Conservation (phyloP, 2,329 filamentous ascomycete species). For the Grosmannia huntii region DNA sequence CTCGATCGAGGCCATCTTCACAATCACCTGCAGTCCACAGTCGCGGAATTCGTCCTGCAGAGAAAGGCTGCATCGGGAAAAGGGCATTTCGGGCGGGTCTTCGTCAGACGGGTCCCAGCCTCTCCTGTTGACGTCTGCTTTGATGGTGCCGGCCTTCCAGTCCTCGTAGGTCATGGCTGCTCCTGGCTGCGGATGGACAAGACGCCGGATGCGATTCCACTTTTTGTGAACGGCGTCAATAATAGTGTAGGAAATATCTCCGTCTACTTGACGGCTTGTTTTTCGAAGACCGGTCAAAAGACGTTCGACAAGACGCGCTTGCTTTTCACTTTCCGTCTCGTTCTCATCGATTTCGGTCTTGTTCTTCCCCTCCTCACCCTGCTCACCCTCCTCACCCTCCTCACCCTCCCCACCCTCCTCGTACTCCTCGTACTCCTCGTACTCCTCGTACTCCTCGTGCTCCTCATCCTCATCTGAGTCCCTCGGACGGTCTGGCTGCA, state of each 20-base stretch:
- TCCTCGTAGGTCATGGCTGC: conserved; percentile 1
- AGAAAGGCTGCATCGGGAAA: background rate
- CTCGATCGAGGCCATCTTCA: conserved; percentile 46
- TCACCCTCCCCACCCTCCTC: no score
- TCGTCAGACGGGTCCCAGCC: no score
- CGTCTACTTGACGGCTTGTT: no score
- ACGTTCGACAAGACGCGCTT: conserved; percentile 1
- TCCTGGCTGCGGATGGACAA: conserved; percentile 11
- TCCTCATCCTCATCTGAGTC: background rate
- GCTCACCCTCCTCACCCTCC: no score
- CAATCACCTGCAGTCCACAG: conserved; percentile 43
- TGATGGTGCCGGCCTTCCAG: conserved; percentile 15
- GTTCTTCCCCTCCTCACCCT: no score
- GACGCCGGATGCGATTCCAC: conserved; percentile 5
- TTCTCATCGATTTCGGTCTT: conserved; percentile 12
- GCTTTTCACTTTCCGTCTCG: background rate
- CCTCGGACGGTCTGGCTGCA: background rate
- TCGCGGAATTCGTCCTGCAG: conserved; percentile 18
- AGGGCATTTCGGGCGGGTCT: background rate
- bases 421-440: no score
- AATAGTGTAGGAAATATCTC: background rate
- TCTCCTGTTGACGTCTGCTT: background rate
- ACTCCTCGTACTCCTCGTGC: background rate
- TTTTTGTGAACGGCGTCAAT: background rate
- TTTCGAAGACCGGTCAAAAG: no score